Base-by-base conservation (phyloP, 1,139 yeast species). In the Pichia sp. region DNA sequence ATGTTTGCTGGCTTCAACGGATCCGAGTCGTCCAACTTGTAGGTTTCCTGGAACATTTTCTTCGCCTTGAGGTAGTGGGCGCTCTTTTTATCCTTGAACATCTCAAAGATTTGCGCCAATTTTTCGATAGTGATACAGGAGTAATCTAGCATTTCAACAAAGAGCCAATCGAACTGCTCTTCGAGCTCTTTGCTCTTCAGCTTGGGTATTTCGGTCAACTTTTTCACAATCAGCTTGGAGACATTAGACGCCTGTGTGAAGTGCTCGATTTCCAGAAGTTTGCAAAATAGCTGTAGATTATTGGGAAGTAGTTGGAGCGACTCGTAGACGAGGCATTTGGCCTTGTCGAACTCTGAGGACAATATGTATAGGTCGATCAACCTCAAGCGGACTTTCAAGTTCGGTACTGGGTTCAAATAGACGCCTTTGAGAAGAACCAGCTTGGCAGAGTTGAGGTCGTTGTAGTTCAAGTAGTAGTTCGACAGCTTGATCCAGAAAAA, bases 401-500 rank as follows among this genome's bases (percentile, higher is more conserved):
- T 71, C 46, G 67, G 66, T 1, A 62, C 44, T 9, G 67, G 63
- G 31, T 62, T 62, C n/a, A 57, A 44, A 36, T 67, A 61, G 2
- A 70, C 61, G 1, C 77, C 79, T 12, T 29, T 58, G 8, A 57
- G n/a, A 10, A 82, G 60, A 0, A 77, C 56, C 24, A 70, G 69
- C 48, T 71, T 70, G 0, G 84, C 81, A 10, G 64, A 60, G 14
- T 68, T 68, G 20, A 68, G 57, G 27, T 73, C 62, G 20, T 70
- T 67, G 16, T 64, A 57, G 41, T 66, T 64, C 1, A 79, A 62
- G 50, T 72, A 71, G 60, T 70, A 79, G 61, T 87, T 76, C 1
- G 81, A 71, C 63, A 81, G 85, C 51, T 82, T 77, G 30, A 84
- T 65, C 92, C 95, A 87, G 48, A 87, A 72, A 42, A 71, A 73